Evolutionary conservation across 2,329 filamentous ascomycete species (phyloP).

Genomic region (Diaporthe sp.): DNA sequence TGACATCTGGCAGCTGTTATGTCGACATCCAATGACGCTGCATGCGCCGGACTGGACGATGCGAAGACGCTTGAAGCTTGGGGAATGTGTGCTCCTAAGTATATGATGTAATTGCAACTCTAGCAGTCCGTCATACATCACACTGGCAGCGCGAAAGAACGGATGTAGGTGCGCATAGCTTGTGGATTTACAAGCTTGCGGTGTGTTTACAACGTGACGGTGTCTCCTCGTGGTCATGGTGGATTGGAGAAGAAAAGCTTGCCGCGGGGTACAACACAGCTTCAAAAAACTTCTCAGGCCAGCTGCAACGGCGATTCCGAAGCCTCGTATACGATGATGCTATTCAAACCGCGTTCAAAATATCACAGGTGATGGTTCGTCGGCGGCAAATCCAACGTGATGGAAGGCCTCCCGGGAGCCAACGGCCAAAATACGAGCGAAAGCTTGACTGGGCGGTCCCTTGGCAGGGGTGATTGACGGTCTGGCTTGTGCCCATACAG

Average conservation of each 20-base stretch:
- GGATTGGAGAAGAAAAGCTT: not conserved
- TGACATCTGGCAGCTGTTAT: not conserved
- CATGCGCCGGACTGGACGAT: not conserved
- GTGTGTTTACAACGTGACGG: not conserved
- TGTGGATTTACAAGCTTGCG: not conserved
- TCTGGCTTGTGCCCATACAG: not conserved
- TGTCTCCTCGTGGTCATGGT: no score
- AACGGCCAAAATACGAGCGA: slow-evolving; percentile 22
- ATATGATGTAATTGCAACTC: not conserved
- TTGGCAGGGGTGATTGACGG: slow-evolving; percentile 13
- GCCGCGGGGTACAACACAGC: not conserved
- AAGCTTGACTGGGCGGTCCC: slow-evolving; percentile 20
- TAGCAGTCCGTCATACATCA: not conserved
- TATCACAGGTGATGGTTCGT: not conserved
- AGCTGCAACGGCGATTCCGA: not conserved
- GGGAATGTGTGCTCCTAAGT: no score
- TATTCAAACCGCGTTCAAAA: not conserved
- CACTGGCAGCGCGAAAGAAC: not conserved
- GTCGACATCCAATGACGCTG: not conserved
- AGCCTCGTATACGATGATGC: not conserved
- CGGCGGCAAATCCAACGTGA: not conserved
- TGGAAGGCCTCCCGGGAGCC: slow-evolving; percentile 22
- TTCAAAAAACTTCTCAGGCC: not conserved
- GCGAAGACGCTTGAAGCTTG: not conserved
- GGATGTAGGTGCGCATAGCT: not conserved